These are phyloP conservation scores for Bocquillonia castaneifolia DNA, from an alignment of 441 rosid genomes.

Conservation along the genomic window DNA sequence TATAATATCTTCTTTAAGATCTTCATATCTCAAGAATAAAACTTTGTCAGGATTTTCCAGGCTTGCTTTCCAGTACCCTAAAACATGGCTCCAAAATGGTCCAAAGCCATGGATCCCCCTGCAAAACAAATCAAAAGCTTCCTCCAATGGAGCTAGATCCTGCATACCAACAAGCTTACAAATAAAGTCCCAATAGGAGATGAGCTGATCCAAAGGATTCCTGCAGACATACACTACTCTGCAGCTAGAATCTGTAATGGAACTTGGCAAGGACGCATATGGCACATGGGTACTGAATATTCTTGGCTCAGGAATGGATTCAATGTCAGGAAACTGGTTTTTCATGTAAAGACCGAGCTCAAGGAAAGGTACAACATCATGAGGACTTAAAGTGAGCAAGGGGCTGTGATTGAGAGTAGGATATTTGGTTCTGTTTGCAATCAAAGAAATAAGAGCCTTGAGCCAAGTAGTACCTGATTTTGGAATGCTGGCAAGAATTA, in stretches of 20 bases:
- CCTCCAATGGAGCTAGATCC: conserved; percentile 4
- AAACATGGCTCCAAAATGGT: conserved; percentile 25
- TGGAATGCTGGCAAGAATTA: conserved; percentile 11
- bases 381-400: conserved; percentile 6
- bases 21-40: too few relatives aligned
- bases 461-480: conserved; percentile 29
- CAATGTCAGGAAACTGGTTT: neutral
- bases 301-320: conserved; percentile 4
- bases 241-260: conserved; percentile 6
- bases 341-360: neutral
- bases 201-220: conserved; percentile 23
- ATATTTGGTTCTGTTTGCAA: neutral
- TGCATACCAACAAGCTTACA: neutral
- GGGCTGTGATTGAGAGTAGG: conserved; percentile 7
- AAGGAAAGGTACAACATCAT: conserved; percentile 9
- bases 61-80: conserved; percentile 23
- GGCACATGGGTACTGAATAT: conserved; percentile 17
- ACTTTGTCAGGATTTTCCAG: too few relatives aligned
- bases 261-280: conserved; percentile 7
- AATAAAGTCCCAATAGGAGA: conserved; percentile 5
- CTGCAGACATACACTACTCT: conserved; percentile 26
- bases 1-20: conserved; percentile 16
- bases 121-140: conserved; percentile 23
- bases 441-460: conserved; percentile 4
- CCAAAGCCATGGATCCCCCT: conserved; percentile 17